A percentile compares a stretch with the other conserved stretches of the same genome.
Evolutionary conservation across 2,329 filamentous ascomycete genomes (phyloP).

Genomic region (Cylindrodendrum hubeiense): DNA sequence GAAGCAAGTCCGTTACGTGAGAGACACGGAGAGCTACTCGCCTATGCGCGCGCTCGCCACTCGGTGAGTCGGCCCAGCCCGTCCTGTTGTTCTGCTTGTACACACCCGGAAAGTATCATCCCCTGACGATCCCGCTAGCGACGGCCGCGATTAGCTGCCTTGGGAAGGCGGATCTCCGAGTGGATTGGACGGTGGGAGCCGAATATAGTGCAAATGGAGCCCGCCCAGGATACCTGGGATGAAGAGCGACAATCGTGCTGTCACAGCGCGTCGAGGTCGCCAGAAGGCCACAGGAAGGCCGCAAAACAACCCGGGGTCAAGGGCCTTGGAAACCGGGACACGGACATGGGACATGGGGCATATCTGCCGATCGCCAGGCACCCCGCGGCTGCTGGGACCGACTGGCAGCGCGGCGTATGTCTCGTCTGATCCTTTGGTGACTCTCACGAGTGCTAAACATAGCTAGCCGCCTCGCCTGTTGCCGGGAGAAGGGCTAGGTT

Average conservation of each 20-base stretch:
- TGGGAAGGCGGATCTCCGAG: not conserved
- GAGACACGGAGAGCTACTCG: not conserved
- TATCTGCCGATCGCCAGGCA: conserved; percentile 10
- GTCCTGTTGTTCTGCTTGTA: not conserved
- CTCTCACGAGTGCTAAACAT: not conserved
- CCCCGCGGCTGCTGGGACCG: not conserved
- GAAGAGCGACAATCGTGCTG: conserved; percentile 1
- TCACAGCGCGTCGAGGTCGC: not conserved
- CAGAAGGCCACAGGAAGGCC: not conserved
- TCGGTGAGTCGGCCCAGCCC: not conserved
- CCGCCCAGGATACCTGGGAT: not conserved
- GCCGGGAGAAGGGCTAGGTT: not conserved
- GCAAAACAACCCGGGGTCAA: not conserved
- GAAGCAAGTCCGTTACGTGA: not conserved
- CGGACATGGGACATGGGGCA: not conserved
- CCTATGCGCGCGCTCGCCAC: not conserved
- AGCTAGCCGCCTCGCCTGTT: not conserved
- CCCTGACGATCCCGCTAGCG: conserved; percentile 19
- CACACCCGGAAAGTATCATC: conserved; percentile 3
- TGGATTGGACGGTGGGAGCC: not conserved
- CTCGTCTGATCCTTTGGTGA: no score
- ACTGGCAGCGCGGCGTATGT: not conserved
- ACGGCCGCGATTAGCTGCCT: not conserved
- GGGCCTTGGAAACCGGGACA: no score
- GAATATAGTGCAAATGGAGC: not conserved